Base-by-base conservation (phyloP, 1,284 basidiomycete species). In the Marasmius fiardii region DNA sequence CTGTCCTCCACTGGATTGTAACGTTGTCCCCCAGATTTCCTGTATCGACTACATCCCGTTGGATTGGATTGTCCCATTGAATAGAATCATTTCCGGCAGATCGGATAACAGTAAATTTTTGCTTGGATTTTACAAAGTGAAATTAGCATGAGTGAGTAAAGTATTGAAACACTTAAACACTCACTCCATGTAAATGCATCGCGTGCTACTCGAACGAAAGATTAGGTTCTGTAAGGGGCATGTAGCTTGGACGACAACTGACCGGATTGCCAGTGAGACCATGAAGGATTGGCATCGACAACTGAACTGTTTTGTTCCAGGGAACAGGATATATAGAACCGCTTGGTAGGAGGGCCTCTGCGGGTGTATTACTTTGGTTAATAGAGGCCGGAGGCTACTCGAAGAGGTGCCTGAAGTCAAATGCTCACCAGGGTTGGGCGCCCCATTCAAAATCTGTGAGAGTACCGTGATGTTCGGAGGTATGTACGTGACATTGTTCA, bases 101-200 rank as follows among this genome's bases (percentile, higher is more conserved):
- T 21, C 70, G 61, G 26, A 75, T 63, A 21, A 76, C 73, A 31
- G 66, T 65, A 58, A 76, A 74, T 8, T 61, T 51, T 53, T 72
- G 68, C 69, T 71, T 43, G 28, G 10, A 31, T 31, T 31, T 31
- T 10, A 31, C n/a, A 1, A 31, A 14, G 41, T 31, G 47, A 50
- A 31, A 55, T 49, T 23, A 18, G 23, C 21, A 20, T 24, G n/a
- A 23, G n/a, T 37, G 16, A n/a, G 16, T 2, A 43, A 4, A 3
- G 56, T 64, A 60, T 61, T 64, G 68, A 55, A 33, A 8, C 39
- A n/a, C 4, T 5, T 6, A 41, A 41, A 8, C 68, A 69, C 60
- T 69, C 68, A 60, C 74, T 1, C 72, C 71, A 47, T 74, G 71
- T 52, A 77, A 55, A 53, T 77, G 76, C 67, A 78, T 76, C 0